Conservation (phyloP, 345 rosid genomes). For the Eucalyptus curtisii region DNA sequence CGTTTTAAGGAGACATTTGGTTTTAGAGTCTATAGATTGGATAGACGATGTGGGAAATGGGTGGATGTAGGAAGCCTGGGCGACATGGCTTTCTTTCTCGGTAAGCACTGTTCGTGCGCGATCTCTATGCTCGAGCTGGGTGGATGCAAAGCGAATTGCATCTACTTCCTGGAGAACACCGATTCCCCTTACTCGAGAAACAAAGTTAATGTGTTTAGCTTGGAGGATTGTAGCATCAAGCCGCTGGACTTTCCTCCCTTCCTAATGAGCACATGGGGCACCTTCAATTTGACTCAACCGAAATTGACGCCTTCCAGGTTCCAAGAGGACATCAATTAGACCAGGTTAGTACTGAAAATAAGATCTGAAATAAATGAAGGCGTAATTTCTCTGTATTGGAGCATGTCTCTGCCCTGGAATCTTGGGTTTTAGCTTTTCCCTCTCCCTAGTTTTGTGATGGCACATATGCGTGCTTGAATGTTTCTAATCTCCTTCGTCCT, state of each 20-base stretch:
- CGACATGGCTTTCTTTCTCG: constrained; percentile 8
- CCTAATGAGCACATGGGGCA: background rate
- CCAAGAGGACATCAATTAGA: background rate
- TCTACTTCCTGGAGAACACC: background rate
- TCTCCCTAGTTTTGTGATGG: background rate
- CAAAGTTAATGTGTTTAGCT: background rate
- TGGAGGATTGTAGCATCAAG: background rate
- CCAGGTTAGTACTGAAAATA: background rate
- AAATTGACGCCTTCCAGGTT: background rate
- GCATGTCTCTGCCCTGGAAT: background rate
- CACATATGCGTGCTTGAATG: background rate
- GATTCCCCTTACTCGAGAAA: background rate
- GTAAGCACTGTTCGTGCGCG: constrained; percentile 2
- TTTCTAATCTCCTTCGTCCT: background rate
- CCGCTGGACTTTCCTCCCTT: background rate
- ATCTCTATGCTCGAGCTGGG: background rate
- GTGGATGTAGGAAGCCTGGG: constrained; percentile 14
- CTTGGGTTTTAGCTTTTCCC: background rate
- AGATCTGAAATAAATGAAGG: background rate
- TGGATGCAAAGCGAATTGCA: background rate
- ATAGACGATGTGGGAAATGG: constrained; percentile 15
- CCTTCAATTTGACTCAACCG: background rate
- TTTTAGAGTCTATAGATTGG: constrained; percentile 23
- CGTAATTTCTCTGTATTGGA: background rate
- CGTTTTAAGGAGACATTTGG: background rate